Conservation (phyloP, 2,329 filamentous ascomycete genomes). For the Fusarium mexicanum region DNA sequence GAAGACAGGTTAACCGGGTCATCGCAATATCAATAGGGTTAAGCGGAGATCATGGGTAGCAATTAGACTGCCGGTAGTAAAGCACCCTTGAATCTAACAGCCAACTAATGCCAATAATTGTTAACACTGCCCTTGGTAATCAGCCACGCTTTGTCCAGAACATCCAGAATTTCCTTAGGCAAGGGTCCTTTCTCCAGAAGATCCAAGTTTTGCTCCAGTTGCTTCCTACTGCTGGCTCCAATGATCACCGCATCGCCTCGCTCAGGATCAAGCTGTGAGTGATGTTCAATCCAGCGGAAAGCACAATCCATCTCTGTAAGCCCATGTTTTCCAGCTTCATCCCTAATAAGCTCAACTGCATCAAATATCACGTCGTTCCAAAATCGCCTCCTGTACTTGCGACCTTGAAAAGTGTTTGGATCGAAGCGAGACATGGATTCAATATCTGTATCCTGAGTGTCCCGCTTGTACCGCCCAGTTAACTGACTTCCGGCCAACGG, state of each 20-base stretch:
- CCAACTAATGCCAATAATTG: neutral
- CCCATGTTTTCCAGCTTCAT: slow-evolving; percentile 69
- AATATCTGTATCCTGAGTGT: slow-evolving; percentile 36
- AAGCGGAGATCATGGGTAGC: too few species aligned
- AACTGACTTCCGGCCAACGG: slow-evolving; percentile 77
- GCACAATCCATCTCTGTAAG: slow-evolving; percentile 74
- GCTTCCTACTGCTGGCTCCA: slow-evolving; percentile 59
- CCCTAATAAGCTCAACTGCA: slow-evolving; percentile 71
- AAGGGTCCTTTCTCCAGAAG: slow-evolving; percentile 68
- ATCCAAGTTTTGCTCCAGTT: slow-evolving; percentile 57
- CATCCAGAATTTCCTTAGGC: slow-evolving; percentile 76
- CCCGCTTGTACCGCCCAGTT: slow-evolving; percentile 62
- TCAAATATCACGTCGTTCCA: slow-evolving; percentile 67
- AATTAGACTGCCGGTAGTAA: neutral
- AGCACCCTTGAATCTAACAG: too few species aligned
- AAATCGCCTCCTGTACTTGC: slow-evolving; percentile 53
- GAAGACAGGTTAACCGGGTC: neutral
- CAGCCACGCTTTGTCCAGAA: neutral
- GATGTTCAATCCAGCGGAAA: slow-evolving; percentile 74
- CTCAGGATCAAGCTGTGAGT: slow-evolving; percentile 57
- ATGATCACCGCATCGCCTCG: slow-evolving; percentile 60
- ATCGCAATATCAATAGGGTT: too few species aligned
- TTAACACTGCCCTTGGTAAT: neutral
- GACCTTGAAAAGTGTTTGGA: slow-evolving; percentile 20
- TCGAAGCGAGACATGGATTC: slow-evolving; percentile 40